Evolutionary conservation across 2,329 filamentous ascomycete species (phyloP), one percentile per base, ranked within the genome.

Genomic region (Fusarium verticillioides): DNA sequence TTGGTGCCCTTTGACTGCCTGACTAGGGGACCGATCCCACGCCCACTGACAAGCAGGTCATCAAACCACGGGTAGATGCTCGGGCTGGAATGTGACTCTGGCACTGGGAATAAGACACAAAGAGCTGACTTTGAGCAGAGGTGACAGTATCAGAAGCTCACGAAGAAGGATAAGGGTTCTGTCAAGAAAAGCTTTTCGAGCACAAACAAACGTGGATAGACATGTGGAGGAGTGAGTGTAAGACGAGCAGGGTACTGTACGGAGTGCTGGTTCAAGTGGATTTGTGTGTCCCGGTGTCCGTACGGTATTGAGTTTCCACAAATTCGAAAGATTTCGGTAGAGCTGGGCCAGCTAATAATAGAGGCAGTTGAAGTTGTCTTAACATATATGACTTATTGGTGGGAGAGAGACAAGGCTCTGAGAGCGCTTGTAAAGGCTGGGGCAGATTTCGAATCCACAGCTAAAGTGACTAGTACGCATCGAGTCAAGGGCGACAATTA

Each of bases 31-130:
- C 63, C 50, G 60, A 69, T 71, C 69, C 72, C 68, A 77, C 67
- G 65, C 57, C 56, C 64, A 73, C 68, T 52, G 58, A 73, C 66
- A 66, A 66, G 66, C 66, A 75, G 70, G 57, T 72, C 59, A 75
- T 74, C 71, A 73, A 66, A 66, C 73, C 62, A 67, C 61, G 66
- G 69, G 68, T 67, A 66, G 72, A 74, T 66, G 64, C 56, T 66
- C 63, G 70, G 63, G 62, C 69, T 69, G 53, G 50, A 61, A 75
- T 69, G 70, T 52, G 72, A 78, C 74, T 66, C 65, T 69, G 56
- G 60, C 42, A 61, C 53, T 69, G 56, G 58, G 34, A 63, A 70
- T 43, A 60, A 56, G 52, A 66, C 50, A 60, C 49, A 61, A 57
- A 52, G 44, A 50, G 42, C 42, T 61, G 60, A 60, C 39, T 54